Conservation (phyloP, 108 stramenopile species). For the Cyclostephanos invisitatus region DNA sequence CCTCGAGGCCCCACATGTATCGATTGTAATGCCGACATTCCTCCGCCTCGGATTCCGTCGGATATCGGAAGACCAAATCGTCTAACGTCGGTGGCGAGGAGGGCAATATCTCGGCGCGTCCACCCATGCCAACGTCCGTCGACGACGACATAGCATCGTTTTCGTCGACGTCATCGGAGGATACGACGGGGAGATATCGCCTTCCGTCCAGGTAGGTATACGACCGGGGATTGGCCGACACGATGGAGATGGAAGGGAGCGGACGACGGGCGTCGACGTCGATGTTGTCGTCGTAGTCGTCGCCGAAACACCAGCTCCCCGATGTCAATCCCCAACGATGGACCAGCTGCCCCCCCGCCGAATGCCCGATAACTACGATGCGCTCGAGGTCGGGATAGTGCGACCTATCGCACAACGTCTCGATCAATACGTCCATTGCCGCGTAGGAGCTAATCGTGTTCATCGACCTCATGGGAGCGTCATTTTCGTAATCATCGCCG, state of each 20-base stretch:
- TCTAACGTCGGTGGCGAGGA: slow-evolving; percentile 3
- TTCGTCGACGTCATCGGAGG: slow-evolving; percentile 16
- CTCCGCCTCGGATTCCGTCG: slow-evolving; percentile 16
- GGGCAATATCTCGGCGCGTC: background rate
- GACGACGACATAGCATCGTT: background rate
- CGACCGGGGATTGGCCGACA: slow-evolving; percentile 83
- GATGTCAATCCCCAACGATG: slow-evolving; percentile 86
- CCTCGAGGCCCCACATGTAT: slow-evolving; percentile 80
- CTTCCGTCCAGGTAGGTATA: slow-evolving; percentile 72
- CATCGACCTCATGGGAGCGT: slow-evolving; percentile 1
- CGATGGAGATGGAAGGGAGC: slow-evolving; percentile 44
- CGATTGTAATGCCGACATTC: slow-evolving; percentile 65
- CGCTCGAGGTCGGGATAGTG: slow-evolving; percentile 57
- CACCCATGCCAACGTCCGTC: background rate
- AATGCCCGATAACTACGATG: slow-evolving; percentile 78
- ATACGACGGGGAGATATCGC: slow-evolving; percentile 43
- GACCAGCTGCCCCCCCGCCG: slow-evolving; percentile 79
- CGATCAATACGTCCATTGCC: slow-evolving; percentile 67
- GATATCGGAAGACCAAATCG: slow-evolving; percentile 28
- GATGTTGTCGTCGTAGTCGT: slow-evolving; percentile 2
- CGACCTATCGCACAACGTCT: slow-evolving; percentile 39
- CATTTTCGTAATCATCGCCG: background rate
- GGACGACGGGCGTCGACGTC: background rate
- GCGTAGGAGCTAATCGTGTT: slow-evolving; percentile 68
- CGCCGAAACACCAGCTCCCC: slow-evolving; percentile 49